These are phyloP conservation scores for Apiotrichum akiyoshidainum DNA, from an alignment of 1,284 basidiomycete genomes.

Conservation along the genomic window DNA sequence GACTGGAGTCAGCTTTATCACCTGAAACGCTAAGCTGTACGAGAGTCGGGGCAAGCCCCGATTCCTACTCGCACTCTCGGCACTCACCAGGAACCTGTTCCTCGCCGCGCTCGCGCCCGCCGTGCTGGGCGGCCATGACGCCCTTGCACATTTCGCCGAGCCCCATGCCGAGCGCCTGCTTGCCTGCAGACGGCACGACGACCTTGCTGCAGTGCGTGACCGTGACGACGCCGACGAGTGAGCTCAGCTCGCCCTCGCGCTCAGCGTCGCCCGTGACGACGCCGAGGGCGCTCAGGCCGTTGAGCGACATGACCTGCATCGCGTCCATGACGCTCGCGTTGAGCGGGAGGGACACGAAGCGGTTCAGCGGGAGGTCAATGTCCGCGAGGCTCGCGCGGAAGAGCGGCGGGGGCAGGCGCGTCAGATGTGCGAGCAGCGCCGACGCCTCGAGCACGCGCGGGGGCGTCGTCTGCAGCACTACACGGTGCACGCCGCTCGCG, in stretches of 20 bases:
- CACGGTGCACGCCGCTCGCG: constrained; percentile 36
- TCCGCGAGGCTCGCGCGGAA: constrained; percentile 24
- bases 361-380: constrained; percentile 28
- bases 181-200: constrained; percentile 40
- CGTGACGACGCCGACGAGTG: constrained; percentile 34
- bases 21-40: no score
- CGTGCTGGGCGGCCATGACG: constrained; percentile 28
- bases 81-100: constrained; percentile 37
- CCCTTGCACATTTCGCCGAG: constrained; percentile 34
- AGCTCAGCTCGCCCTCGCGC: constrained; percentile 12
- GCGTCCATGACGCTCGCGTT: constrained; percentile 38
- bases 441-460: constrained; percentile 28
- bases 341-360: constrained; percentile 32
- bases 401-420: constrained; percentile 25
- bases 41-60: no score
- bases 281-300: constrained; percentile 35
- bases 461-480: constrained; percentile 23
- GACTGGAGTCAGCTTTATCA: constrained; percentile 22
- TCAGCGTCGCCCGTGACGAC: constrained; percentile 25
- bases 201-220: constrained; percentile 31
- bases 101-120: constrained; percentile 34
- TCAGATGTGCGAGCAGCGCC: constrained; percentile 29
- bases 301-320: constrained; percentile 41
- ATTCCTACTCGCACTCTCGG: no score
- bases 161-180: constrained; percentile 33